Base-by-base conservation (phyloP, 192 early-diverging fungal genomes). In the Linnemannia schmuckeri region DNA sequence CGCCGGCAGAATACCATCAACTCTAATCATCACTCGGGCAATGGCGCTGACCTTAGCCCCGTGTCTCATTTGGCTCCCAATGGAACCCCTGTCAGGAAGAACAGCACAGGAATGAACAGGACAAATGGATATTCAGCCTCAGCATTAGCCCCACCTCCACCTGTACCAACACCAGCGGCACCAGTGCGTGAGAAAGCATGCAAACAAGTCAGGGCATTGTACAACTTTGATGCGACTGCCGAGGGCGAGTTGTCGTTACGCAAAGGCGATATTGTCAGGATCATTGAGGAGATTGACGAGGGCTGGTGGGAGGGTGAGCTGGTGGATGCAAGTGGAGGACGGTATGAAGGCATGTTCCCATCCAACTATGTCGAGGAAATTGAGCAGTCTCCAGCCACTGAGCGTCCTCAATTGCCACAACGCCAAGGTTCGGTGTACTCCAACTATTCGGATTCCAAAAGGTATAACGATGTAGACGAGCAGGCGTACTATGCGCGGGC, bases 281-380 rank as follows among this genome's bases (percentile, higher is more conserved):
- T 99, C 1, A 90, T 92, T 22, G 93, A 95, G 71, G 95, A 96
- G 77, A 93, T 97, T 30, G 96, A 97, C 72, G 94, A 96, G 69
- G 97, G 97, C 0, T 99, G 98, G 98, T 98, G 97, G 97, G 87
- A 93, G 40, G 98, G 98, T 37, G 93, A 94, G 88, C 79, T 96
- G 13, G 82, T 89, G 54, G 93, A 96, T 80, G 88, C 91, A 17
- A 82, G 82, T 69, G 94, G 94, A 37, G 83, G 87, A 9, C 80
- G 83, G 73, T 72, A 77, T 15, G 88, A 71, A 22, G 98, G 98
- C 6, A 95, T 99, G 89, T 99, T 99, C 89, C 98, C 98, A 18
- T 91, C 91, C 54, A 97, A 98, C 87, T 99, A 99, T 80, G 95
- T 94, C 18, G 95, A 96, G 82, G 92, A 91, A n/a, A 91, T 86